phyloP scores from a whole-genome alignment of 73 alveolate species.

The Tetrahymena elliotti region DNA sequence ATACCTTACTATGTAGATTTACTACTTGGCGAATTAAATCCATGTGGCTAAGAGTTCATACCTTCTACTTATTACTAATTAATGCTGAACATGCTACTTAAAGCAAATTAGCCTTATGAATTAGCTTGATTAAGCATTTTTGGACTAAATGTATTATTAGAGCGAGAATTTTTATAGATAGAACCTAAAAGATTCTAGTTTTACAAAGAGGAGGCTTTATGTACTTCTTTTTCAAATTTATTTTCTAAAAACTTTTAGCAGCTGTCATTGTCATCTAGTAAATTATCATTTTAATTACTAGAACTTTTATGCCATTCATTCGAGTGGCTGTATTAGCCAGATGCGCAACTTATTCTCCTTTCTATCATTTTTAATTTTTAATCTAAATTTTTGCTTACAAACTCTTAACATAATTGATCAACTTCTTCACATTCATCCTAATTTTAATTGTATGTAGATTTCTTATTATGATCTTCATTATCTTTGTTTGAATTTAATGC shows the following conservation, averaged over 20 bases:
- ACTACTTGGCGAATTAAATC: neutral
- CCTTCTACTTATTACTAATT: neutral
- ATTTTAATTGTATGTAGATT: neutral
- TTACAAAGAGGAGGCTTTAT: neutral
- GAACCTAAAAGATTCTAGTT: neutral
- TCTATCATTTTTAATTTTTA: neutral
- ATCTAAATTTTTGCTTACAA: neutral
- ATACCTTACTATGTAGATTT: neutral
- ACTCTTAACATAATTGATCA: neutral
- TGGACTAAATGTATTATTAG: neutral
- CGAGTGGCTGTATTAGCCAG: neutral
- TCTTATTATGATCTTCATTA: neutral
- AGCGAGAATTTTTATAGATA: neutral
- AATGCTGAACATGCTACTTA: neutral
- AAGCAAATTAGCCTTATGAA: neutral
- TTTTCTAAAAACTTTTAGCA: neutral
- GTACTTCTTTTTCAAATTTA: neutral
- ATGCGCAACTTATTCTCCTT: neutral
- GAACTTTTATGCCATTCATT: neutral
- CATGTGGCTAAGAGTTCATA: neutral
- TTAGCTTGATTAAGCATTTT: neutral
- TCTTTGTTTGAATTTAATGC: neutral
- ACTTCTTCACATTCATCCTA: neutral
- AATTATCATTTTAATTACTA: neutral
- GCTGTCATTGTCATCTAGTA: neutral